phyloP scores from a whole-genome alignment of 2,329 filamentous ascomycete genomes.

The Cladosporium velox region DNA sequence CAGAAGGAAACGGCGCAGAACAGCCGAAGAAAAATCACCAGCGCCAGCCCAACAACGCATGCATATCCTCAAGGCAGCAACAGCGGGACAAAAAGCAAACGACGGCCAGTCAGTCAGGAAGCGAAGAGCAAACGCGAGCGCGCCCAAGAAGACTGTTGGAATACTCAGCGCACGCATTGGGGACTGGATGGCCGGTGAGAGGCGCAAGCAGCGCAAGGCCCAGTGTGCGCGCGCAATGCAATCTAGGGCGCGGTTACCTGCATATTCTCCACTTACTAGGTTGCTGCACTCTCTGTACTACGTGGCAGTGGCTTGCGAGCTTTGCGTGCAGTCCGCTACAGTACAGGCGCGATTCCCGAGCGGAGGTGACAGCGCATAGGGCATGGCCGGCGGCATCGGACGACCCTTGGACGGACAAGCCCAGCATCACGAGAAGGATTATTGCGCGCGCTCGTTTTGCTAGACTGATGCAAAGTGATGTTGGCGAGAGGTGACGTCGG shows the following conservation, averaged over 20 bases:
- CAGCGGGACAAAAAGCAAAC: not conserved
- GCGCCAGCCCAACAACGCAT: constrained; percentile 1
- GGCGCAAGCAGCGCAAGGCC: constrained; percentile 11
- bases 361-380: constrained; percentile 18
- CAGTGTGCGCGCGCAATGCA: constrained; percentile 21
- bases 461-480: constrained; percentile 2
- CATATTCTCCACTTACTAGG: constrained; percentile 21
- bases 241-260: constrained; percentile 23
- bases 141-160: not conserved
- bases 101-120: not conserved
- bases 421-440: not conserved
- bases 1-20: not conserved
- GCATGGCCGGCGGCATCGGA: not conserved
- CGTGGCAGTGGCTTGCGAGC: constrained; percentile 20
- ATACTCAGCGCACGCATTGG: constrained; percentile 11
- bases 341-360: constrained; percentile 18
- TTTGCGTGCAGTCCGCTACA: constrained; percentile 12
- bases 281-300: constrained; percentile 18
- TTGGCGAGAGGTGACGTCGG: constrained; percentile 3
- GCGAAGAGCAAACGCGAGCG: constrained; percentile 7
- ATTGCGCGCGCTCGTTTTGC: not conserved
- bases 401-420: not conserved
- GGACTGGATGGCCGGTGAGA: constrained; percentile 15
- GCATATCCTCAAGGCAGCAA: not conserved
- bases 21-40: constrained; percentile 15